Conservation (phyloP, 129 eudicot genomes). For the Lonicera japonica region DNA sequence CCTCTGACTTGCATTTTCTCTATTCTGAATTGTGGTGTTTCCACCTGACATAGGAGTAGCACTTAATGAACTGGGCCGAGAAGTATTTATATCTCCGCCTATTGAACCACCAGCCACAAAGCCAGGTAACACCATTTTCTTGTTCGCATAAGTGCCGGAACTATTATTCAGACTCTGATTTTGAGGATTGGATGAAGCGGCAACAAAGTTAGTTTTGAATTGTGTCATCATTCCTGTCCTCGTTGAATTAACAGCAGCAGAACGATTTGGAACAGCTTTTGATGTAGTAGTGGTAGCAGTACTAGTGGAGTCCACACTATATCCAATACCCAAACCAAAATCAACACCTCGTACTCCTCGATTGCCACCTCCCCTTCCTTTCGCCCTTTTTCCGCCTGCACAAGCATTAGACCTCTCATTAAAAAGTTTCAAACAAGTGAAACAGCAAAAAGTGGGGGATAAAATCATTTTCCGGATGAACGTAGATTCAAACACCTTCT, state of each 20-base stretch:
- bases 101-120: constrained; percentile 95
- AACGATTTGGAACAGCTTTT: constrained; percentile 37
- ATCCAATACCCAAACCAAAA: constrained; percentile 95
- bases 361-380: constrained; percentile 84
- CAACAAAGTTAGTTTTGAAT: constrained; percentile 77
- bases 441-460: too few species aligned
- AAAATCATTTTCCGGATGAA: not conserved
- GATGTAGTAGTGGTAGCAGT: constrained; percentile 16
- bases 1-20: constrained; percentile 36
- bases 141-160: constrained; percentile 32
- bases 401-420: constrained; percentile 14
- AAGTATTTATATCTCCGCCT: constrained; percentile 60
- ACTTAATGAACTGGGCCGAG: constrained; percentile 30
- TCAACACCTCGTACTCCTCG: constrained; percentile 98
- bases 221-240: constrained; percentile 89
- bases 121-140: constrained; percentile 65
- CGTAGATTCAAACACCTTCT: not conserved
- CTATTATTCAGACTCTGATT: constrained; percentile 31
- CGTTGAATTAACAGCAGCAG: constrained; percentile 68
- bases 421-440: not conserved
- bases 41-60: constrained; percentile 29
- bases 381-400: constrained; percentile 95
- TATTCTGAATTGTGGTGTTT: constrained; percentile 25
- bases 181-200: constrained; percentile 74
- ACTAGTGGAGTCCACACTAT: constrained; percentile 48